Conservation (phyloP, 73 alveolate genomes). For the Breviolum minutum region DNA sequence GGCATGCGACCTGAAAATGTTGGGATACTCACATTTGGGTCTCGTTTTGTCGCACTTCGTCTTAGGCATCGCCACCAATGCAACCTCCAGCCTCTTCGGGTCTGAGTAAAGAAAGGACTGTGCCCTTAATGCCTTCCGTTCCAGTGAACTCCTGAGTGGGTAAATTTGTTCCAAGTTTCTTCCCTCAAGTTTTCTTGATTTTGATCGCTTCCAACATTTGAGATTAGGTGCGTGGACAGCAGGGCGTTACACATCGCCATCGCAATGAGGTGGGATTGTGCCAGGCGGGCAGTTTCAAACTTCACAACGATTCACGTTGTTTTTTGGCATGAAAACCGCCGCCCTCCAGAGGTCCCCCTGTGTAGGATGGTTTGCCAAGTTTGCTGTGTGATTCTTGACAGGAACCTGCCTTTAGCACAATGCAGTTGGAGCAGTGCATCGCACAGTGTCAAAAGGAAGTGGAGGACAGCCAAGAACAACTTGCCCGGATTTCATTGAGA, state of each 20-base stretch:
- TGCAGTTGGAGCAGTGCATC: conserved; percentile 62
- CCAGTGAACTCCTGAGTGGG: no score
- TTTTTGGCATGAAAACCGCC: not conserved
- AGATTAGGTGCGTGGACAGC: conserved; percentile 16
- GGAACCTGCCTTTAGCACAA: conserved; percentile 49
- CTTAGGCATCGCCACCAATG: no score
- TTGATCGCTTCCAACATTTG: not conserved
- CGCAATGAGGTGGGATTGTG: conserved; percentile 66
- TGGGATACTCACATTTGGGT: no score
- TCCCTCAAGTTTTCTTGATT: not conserved
- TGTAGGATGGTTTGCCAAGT: not conserved
- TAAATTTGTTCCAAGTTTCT: no score
- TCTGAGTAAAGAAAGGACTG: no score
- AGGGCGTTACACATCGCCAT: conserved; percentile 52
- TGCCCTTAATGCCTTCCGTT: no score
- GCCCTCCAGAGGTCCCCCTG: no score
- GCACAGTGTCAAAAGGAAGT: conserved; percentile 63
- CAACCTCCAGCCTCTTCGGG: no score
- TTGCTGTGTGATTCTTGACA: not conserved
- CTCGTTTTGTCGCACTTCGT: no score
- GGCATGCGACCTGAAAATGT: no score
- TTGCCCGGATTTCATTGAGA: no score
- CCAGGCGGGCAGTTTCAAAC: conserved; percentile 14
- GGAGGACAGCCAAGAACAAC: not conserved
- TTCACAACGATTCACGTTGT: no score